These are phyloP conservation scores for Erythrobasidium hasegawianum DNA, from an alignment of 1,284 basidiomycete species.

Conservation along the genomic window DNA sequence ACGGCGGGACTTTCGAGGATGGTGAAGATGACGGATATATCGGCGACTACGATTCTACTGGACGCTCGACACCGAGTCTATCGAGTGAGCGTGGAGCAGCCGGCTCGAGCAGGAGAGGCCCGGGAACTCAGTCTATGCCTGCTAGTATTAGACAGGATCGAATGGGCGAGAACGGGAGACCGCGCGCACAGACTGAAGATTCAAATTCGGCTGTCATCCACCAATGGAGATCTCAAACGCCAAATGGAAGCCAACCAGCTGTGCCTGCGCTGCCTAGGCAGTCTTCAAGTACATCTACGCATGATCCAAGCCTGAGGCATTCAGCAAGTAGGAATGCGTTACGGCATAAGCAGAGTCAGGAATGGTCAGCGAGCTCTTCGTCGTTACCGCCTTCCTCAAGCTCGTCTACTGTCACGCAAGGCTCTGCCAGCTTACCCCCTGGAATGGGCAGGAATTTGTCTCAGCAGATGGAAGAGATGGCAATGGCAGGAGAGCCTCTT, in stretches of 20 bases:
- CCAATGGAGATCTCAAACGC: constrained; percentile 43
- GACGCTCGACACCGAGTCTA: constrained; percentile 26
- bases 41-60: constrained; percentile 35
- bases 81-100: constrained; percentile 1
- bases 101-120: constrained; percentile 13
- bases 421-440: not conserved
- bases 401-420: constrained; percentile 15
- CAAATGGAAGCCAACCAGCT: constrained; percentile 30
- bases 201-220: constrained; percentile 55
- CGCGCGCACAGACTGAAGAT: constrained; percentile 70
- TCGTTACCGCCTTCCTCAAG: constrained; percentile 8
- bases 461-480: constrained; percentile 25
- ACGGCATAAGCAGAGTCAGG: constrained; percentile 42
- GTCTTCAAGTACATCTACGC: constrained; percentile 34
- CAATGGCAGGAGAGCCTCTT: constrained; percentile 16
- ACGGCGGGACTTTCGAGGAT: constrained; percentile 40
- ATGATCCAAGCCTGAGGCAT: constrained; percentile 38
- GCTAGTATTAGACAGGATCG: constrained; percentile 11
- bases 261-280: constrained; percentile 34
- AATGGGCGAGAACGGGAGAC: constrained; percentile 53
- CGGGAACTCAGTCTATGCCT: constrained; percentile 35
- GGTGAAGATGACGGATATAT: constrained; percentile 36
- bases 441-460: constrained; percentile 4
- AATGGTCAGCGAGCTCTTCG: constrained; percentile 38
- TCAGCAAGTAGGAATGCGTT: constrained; percentile 43